phyloP scores from a whole-genome alignment of 83 land plant species.

The Diphasiastrum complanatum region DNA sequence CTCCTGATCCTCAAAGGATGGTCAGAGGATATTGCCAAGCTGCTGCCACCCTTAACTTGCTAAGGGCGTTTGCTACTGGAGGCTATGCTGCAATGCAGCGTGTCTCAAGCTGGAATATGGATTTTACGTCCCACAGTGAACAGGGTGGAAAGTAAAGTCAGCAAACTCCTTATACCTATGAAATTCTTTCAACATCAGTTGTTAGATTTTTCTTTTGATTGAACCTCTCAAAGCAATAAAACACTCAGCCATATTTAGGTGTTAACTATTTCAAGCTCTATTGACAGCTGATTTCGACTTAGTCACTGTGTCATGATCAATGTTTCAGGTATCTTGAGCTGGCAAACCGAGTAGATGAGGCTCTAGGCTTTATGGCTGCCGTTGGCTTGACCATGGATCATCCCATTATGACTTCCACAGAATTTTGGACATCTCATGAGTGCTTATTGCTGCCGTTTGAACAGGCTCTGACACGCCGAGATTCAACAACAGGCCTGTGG shows the following conservation, averaged over 20 bases:
- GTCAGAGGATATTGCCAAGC: constrained; percentile 8
- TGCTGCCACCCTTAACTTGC: constrained; percentile 12
- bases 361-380: constrained; percentile 9
- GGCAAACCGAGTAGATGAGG: constrained; percentile 11
- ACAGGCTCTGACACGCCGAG: background rate
- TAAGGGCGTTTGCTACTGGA: constrained; percentile 9
- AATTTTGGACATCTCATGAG: constrained; percentile 16
- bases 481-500: constrained; percentile 13
- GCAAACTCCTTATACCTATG: background rate
- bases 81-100: constrained; percentile 18
- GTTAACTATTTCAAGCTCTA: background rate
- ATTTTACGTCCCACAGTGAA: constrained; percentile 14
- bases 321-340: constrained; percentile 6
- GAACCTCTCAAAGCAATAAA: background rate
- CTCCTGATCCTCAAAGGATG: constrained; percentile 9
- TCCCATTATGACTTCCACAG: constrained; percentile 11
- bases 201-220: background rate
- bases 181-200: no score
- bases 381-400: constrained; percentile 8
- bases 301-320: background rate
- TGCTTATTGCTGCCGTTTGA: constrained; percentile 14
- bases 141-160: background rate
- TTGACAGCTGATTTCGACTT: background rate
- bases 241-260: background rate
- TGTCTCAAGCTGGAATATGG: constrained; percentile 9